Conservation (phyloP, 208 protist species). For the Acanthamoeba triangularis region DNA sequence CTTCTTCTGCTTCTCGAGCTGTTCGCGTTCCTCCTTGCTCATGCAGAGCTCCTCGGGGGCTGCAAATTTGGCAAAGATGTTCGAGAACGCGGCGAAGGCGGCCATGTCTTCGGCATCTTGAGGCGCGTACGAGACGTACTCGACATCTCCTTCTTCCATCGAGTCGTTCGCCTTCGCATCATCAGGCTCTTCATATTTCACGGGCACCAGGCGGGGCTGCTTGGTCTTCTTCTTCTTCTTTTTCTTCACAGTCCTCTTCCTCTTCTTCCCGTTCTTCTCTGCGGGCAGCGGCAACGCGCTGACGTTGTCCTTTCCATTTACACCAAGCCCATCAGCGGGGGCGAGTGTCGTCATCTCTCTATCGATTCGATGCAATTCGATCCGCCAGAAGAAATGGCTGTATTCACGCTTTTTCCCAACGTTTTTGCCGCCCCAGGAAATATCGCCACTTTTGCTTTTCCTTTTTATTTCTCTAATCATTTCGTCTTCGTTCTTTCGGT, state of each 20-base stretch:
- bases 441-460: not conserved
- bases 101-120: not conserved
- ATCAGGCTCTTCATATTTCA: not conserved
- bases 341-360: not conserved
- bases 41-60: conserved; percentile 21
- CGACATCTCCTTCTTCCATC: not conserved
- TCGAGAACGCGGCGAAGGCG: not conserved
- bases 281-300: not conserved
- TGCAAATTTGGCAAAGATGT: conserved; percentile 25
- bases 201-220: not conserved
- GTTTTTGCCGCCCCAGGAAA: not conserved
- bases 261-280: conserved; percentile 4
- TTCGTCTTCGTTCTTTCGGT: not conserved
- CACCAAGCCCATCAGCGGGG: not conserved
- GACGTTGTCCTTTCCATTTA: not conserved
- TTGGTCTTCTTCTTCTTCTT: conserved; percentile 38
- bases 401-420: not conserved
- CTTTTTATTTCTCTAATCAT: not conserved
- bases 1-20: conserved; percentile 21
- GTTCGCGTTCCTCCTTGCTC: conserved; percentile 18
- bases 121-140: not conserved
- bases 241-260: not conserved
- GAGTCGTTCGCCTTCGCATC: not conserved
- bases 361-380: not conserved
- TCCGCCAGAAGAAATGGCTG: not conserved